Evolutionary conservation across 1,139 yeast species (phyloP).

Genomic region (Blastobotrys illinoisensis): DNA sequence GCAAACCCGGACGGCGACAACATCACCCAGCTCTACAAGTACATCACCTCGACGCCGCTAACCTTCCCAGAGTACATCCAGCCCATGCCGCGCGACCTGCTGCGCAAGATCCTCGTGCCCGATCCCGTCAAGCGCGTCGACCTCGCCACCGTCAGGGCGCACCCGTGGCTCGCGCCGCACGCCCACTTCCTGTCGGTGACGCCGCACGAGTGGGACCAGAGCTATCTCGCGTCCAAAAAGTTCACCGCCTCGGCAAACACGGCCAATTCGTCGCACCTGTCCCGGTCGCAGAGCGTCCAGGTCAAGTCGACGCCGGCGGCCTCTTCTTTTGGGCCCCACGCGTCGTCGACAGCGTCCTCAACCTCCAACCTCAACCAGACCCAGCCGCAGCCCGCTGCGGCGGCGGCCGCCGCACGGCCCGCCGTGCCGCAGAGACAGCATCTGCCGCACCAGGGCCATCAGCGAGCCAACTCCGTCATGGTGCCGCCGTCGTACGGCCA

Average conservation of each 20-base stretch:
- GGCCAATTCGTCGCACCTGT: constrained; percentile 11
- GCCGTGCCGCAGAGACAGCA: not conserved
- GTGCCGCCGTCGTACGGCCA: constrained; percentile 2
- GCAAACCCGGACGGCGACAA: constrained; percentile 95
- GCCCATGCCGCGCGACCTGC: constrained; percentile 85
- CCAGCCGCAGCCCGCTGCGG: not conserved
- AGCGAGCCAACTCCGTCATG: constrained; percentile 13
- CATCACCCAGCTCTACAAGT: constrained; percentile 83
- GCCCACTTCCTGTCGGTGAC: constrained; percentile 74
- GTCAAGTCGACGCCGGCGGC: constrained; percentile 15
- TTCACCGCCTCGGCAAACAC: constrained; percentile 8
- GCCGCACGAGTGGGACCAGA: constrained; percentile 81
- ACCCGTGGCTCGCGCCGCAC: constrained; percentile 83
- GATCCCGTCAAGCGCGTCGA: constrained; percentile 77
- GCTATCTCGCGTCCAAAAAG: constrained; percentile 17
- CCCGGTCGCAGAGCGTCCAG: constrained; percentile 25
- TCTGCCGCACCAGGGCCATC: constrained; percentile 4
- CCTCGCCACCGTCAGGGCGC: constrained; percentile 65
- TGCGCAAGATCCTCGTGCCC: constrained; percentile 77
- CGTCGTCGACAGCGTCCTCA: constrained; percentile 5
- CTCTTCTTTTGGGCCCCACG: constrained; percentile 1
- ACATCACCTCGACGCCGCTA: constrained; percentile 83
- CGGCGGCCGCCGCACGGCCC: not conserved
- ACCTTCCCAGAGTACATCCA: constrained; percentile 93
- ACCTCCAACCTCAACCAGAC: constrained; percentile 6